These are phyloP conservation scores for Alternaria alternata DNA, from an alignment of 2,329 filamentous ascomycete species.

Conservation along the genomic window DNA sequence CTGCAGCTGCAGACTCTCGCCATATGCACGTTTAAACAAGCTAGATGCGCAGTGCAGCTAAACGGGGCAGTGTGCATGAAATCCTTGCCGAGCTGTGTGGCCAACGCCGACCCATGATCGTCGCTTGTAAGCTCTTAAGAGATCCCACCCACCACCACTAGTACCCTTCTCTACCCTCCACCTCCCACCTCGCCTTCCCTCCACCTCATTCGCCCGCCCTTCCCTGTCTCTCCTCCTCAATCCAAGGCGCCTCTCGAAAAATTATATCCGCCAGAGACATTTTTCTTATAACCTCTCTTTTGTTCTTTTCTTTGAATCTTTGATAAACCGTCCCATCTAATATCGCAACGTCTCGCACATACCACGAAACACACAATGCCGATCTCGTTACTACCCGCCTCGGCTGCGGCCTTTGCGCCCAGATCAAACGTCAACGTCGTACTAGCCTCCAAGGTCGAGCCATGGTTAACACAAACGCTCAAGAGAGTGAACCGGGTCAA, in stretches of 20 bases:
- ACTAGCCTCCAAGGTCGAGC: slow-evolving; percentile 87
- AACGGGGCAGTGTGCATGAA: slow-evolving; percentile 52
- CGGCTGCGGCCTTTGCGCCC: slow-evolving; percentile 94
- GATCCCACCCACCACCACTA: slow-evolving; percentile 49
- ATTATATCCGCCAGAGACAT: slow-evolving; percentile 48
- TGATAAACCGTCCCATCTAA: slow-evolving; percentile 49
- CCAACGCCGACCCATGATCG: slow-evolving; percentile 47
- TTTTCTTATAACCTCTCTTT: slow-evolving; percentile 44
- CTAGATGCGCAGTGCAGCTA: slow-evolving; percentile 48
- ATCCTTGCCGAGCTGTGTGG: slow-evolving; percentile 46
- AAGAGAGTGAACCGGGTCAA: slow-evolving; percentile 98
- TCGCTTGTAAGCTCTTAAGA: slow-evolving; percentile 50
- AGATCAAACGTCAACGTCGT: slow-evolving; percentile 95
- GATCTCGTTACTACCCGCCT: slow-evolving; percentile 90
- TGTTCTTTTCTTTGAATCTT: slow-evolving; percentile 42
- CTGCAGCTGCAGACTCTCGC: slow-evolving; percentile 47
- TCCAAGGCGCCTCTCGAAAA: slow-evolving; percentile 48
- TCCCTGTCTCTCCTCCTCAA: slow-evolving; percentile 48
- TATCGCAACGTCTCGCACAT: slow-evolving; percentile 43
- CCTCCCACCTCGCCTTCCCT: slow-evolving; percentile 54
- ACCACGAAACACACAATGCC: slow-evolving; percentile 70
- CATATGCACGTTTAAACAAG: slow-evolving; percentile 49
- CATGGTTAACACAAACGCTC: slow-evolving; percentile 94
- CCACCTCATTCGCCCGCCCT: slow-evolving; percentile 52
- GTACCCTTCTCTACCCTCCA: slow-evolving; percentile 49